phyloP scores from a whole-genome alignment of 83 land plant species.

The Isoetes engelmannii region DNA sequence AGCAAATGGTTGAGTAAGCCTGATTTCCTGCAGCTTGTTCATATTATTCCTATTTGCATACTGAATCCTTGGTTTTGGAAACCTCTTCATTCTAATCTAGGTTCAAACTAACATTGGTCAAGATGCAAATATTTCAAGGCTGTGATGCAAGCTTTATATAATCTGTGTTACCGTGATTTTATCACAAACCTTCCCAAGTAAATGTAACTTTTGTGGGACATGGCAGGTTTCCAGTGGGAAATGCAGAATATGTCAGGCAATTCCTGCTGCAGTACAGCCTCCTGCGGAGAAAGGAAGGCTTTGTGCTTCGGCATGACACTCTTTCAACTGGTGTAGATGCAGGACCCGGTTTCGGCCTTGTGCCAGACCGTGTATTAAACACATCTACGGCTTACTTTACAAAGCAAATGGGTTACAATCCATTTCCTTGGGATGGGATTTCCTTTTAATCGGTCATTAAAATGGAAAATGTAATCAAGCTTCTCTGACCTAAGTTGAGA shows the following conservation, averaged over 20 bases:
- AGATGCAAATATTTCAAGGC: slow-evolving; percentile 6
- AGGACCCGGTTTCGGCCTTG: slow-evolving; percentile 23
- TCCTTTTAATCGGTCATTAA: not conserved
- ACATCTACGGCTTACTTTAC: slow-evolving; percentile 14
- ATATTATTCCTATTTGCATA: not conserved
- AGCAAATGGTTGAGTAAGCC: slow-evolving; percentile 45
- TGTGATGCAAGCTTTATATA: not conserved
- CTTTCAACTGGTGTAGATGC: slow-evolving; percentile 26
- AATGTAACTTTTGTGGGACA: not conserved
- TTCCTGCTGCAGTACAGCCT: slow-evolving; percentile 45
- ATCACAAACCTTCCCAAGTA: not conserved
- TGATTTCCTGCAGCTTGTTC: not conserved
- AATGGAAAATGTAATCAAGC: no score
- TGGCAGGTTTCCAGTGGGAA: slow-evolving; percentile 52
- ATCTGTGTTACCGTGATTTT: not conserved
- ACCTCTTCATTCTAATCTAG: not conserved
- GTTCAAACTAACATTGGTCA: not conserved
- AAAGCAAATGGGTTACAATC: slow-evolving; percentile 33
- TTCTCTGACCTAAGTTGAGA: no score
- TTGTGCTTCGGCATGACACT: slow-evolving; percentile 40
- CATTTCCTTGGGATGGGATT: not conserved
- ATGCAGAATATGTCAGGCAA: slow-evolving; percentile 49
- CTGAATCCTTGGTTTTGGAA: not conserved
- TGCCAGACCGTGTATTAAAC: slow-evolving; percentile 24
- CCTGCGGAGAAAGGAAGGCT: slow-evolving; percentile 45